These are phyloP conservation scores for Conoideocrella luteorostrata DNA, from an alignment of 2,329 filamentous ascomycete species.

Conservation along the genomic window DNA sequence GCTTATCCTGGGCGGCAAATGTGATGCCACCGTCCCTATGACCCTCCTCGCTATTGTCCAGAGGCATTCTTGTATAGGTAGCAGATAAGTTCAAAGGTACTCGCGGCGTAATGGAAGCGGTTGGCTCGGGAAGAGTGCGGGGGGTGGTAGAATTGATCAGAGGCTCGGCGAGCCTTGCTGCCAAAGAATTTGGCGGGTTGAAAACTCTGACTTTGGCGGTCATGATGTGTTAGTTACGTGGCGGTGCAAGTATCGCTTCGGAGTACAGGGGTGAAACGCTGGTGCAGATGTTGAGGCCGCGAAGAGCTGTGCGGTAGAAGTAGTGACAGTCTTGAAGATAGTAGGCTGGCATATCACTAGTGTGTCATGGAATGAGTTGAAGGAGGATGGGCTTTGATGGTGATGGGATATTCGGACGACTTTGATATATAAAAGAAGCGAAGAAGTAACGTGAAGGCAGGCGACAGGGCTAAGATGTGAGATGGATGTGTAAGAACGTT, in stretches of 20 bases:
- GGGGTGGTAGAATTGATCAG: slow-evolving; percentile 29
- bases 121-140: slow-evolving; percentile 33
- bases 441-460: background rate
- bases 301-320: slow-evolving; percentile 85
- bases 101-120: slow-evolving; percentile 11
- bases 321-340: slow-evolving; percentile 85
- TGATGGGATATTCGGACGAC: too few species aligned
- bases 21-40: slow-evolving; percentile 67
- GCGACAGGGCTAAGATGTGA: background rate
- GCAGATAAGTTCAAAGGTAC: slow-evolving; percentile 18
- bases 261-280: slow-evolving; percentile 69
- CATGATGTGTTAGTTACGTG: slow-evolving; percentile 27
- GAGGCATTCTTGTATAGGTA: slow-evolving; percentile 40
- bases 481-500: background rate
- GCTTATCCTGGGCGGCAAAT: slow-evolving; percentile 78
- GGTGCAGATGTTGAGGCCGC: slow-evolving; percentile 77
- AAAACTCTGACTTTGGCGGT: slow-evolving; percentile 30
- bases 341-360: slow-evolving; percentile 69
- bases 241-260: slow-evolving; percentile 28
- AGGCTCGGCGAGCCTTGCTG: slow-evolving; percentile 55
- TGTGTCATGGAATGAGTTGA: background rate
- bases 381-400: too few species aligned
- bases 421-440: background rate
- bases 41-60: slow-evolving; percentile 24
- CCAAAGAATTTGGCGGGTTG: slow-evolving; percentile 64